Base-by-base conservation (phyloP, 805 yeast species). In the Saturnispora kantuleensis region DNA sequence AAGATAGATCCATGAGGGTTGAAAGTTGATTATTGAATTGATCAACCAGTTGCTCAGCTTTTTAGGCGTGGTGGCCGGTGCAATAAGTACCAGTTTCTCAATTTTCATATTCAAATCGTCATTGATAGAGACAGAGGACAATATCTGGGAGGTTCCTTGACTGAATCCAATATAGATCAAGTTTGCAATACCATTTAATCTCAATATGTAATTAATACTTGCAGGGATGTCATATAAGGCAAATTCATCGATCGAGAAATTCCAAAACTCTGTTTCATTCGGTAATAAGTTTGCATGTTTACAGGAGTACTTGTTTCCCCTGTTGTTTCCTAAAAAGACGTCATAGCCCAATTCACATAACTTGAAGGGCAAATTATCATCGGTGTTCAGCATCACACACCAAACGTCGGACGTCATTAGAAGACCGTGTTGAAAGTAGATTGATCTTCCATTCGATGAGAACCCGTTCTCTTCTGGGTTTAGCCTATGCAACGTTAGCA, bases 61-160 rank as follows among this genome's bases (percentile, higher is more conserved):
- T 39, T 79, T 83, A 0, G 98, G 98, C 0, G 96, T 84, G 69
- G 94, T 83, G 1, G 97, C 97, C 0, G 97, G 97, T 1, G 96
- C 84, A 13, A 76, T 73, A 36, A 78, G 74, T 38, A 76, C 65
- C 35, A 76, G 62, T 49, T 64, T 63, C 30, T 69, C 69, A 40
- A 76, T 69, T 51, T 74, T 72, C 10, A 64, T 56, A 59, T 85
- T 85, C 47, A 90, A 68, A 10, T 72, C 71, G n/a, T 84, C 77
- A 57, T 82, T 77, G 26, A 81, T 58, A 0, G 95, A 76, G 31
- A 89, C 68, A 11, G 95, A 73, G 1, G 96, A 96, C 62, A 90
- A 83, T 38, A 87, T 85, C 62, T 93, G 97, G 3, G 97, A 95
- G 2, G 95, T 81, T 11, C 98, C 98, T 61, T 90, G 98, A 30